Evolutionary conservation across 805 yeast species (phyloP), one percentile per base, ranked within the genome.

Genomic region (Metschnikowia drakensbergensis): DNA sequence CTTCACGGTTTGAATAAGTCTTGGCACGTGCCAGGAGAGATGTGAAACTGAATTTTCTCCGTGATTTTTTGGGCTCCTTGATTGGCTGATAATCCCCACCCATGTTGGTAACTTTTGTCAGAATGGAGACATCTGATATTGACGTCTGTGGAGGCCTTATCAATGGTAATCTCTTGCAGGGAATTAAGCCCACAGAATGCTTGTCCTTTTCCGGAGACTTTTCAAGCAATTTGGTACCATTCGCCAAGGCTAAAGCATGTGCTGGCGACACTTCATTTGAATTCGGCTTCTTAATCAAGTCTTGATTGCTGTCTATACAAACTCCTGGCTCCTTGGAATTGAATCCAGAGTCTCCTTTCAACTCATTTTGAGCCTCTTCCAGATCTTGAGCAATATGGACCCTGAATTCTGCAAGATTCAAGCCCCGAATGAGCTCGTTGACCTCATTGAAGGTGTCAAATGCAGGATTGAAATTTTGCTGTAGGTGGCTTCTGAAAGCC

Each of bases 111-210:
- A 54, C 58, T 23, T 32, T 60, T 3, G 72, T 62, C n/a, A 62
- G 51, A 5, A 71, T 72, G 47, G 67, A 69, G 28, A 72, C 63
- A 31, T 58, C 63, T 13, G 68, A 64, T 3, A 68, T 60, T 7
- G 63, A 55, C 1, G 66, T 57, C 7, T 60, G 58, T 2, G 75
- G 71, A 3, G 72, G 67, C 27, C 58, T 64, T 11, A 61, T 58
- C 11, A 67, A 17, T 60, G 48, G 26, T 30, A 25, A 10, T 27
- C 22, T 17, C 13, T 17, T 9, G 6, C 8, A 5, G n/a, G 37
- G 37, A 26, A 35, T 35, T 4, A 35, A 35, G 10, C n/a, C 13
- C 27, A 22, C 26, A 3, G 37, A 11, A 2, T 17, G 37, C 5
- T 34, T 33, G 9, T 5, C 17, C 17, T 3, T 8, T 22, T 17